Conservation (phyloP, 257 asterid species). For the Nicotiana sylvestris region DNA sequence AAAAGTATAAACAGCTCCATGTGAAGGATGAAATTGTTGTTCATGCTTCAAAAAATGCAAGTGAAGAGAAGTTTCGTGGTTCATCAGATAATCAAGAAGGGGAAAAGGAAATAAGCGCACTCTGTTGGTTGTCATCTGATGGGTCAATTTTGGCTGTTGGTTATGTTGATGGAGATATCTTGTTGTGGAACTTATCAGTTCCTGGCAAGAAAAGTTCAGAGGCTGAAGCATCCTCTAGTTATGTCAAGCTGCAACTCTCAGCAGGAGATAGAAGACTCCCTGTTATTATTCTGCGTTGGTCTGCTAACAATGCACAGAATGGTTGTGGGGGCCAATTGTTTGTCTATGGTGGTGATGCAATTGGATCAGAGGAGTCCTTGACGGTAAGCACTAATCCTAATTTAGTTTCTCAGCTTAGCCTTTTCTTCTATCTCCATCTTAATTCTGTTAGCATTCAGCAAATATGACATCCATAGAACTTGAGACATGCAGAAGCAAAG, state of each 20-base stretch:
- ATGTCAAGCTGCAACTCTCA: slow-evolving; percentile 72
- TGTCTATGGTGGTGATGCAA: slow-evolving; percentile 88
- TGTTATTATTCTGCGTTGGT: slow-evolving; percentile 89
- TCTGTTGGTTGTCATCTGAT: slow-evolving; percentile 93
- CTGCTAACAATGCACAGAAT: slow-evolving; percentile 46
- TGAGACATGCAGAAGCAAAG: background rate
- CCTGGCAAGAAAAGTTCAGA: slow-evolving; percentile 42
- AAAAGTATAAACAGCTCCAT: slow-evolving; percentile 61
- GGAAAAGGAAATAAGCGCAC: slow-evolving; percentile 89
- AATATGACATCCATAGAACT: background rate
- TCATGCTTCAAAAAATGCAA: slow-evolving; percentile 42
- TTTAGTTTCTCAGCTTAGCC: slow-evolving; percentile 16
- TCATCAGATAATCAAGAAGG: slow-evolving; percentile 50
- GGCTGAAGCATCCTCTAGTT: slow-evolving; percentile 36
- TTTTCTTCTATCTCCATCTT: background rate
- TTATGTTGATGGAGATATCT: slow-evolving; percentile 92
- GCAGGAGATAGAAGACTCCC: slow-evolving; percentile 83
- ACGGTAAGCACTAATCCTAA: slow-evolving; percentile 54
- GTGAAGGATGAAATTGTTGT: slow-evolving; percentile 46
- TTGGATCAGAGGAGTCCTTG: slow-evolving; percentile 93
- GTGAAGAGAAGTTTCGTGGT: slow-evolving; percentile 28
- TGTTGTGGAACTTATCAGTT: slow-evolving; percentile 74
- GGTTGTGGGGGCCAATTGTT: slow-evolving; percentile 70
- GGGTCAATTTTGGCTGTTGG: slow-evolving; percentile 94
- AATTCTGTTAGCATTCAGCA: background rate